Base-by-base conservation (phyloP, 805 yeast species). In the Suhomyces sp. region DNA sequence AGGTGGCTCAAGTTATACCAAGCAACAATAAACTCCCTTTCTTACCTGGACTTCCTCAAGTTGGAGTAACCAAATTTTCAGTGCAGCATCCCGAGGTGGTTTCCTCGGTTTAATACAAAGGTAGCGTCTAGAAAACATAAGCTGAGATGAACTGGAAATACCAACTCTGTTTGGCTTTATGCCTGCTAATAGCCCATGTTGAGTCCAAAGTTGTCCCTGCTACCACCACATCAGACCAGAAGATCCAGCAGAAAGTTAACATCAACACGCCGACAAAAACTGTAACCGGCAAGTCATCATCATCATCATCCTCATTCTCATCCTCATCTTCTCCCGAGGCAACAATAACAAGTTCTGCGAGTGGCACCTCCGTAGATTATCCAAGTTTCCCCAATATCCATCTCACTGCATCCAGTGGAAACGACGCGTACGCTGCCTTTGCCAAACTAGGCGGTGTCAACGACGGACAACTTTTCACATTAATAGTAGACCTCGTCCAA, bases 401-500 rank as follows among this genome's bases (percentile, higher is more conserved):
- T 19, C 54, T 64, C 15, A 54, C 62, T 1, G 48, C 60, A 23
- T 56, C 61, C 2, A 22, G 46, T 8, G 57, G 51, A n/a, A 63
- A 57, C 23, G 31, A 46, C 8, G 62, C 56, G 51, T 67, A 60
- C 48, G 58, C 61, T 46, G 58, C 62, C 10, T 42, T 46, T 33
- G 35, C 61, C 36, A 47, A 49, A 13, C 48, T 58, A 19, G 51
- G 47, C 12, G 22, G 36, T 9, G 27, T 23, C 6, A 15, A 36
- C 22, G 7, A 47, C 26, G 49, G 44, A 4, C 35, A 45, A 6
- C 23, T 23, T 13, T 6, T 47, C 3, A 15, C 19, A 13, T 47
- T 47, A 12, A 17, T 23, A 17, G 6, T 47, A 36, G 79, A 74
- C 56, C 29, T 66, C 19, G 22, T 67, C n/a, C 78, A 70, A 58